Base-by-base conservation (phyloP, 1,284 basidiomycete genomes). In the Ganoderma boninense region DNA sequence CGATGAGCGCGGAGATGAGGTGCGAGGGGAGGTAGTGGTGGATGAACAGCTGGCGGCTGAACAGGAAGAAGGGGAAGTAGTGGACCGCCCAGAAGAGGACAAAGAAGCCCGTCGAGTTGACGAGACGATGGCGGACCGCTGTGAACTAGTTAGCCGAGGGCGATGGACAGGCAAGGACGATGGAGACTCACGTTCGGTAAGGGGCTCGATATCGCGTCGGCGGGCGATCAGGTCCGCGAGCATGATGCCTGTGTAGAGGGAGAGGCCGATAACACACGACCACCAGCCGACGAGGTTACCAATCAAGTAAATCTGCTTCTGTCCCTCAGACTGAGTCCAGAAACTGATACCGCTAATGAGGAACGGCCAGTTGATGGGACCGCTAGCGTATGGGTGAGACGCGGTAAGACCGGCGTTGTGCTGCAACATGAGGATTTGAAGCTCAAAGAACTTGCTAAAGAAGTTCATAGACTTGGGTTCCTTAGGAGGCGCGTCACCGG, bases 1-100 rank as follows among this genome's bases (percentile, higher is more conserved):
- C 95, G 62, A 98, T 91, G 68, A 99, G 86, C 18, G 96, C 93
- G 8, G 96, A 97, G 32, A 95, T 94, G 54, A 99, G 87, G 80
- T 97, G 96, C 0, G 96, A 95, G 6, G 97, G 97, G 10, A 99
- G 91, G 81, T 99, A 99, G 82, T 99, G 97, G 81, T 99, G 97
- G 52, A 99, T 86, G 87, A 98, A 98, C 43, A 97, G 87, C 80
- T 99, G 98, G 66, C 98, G 95, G 78, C 89, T 93, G 96, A 99
- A 98, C 44, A 98, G 87, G 91, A 95, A 99, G 89, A 99, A 99
- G 14, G 98, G 98, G 79, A 95, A 85, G 84, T 98, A 99, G 83
- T 99, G 98, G 73, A 94, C 95, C 8, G 90, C 92, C 98, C 98
- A 99, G 13, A 97, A 90, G 49, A 96, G 84, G 65, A 97, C 83